These are phyloP conservation scores for Penicillium sp. DNA, from an alignment of 2,329 filamentous ascomycete genomes.

Conservation along the genomic window DNA sequence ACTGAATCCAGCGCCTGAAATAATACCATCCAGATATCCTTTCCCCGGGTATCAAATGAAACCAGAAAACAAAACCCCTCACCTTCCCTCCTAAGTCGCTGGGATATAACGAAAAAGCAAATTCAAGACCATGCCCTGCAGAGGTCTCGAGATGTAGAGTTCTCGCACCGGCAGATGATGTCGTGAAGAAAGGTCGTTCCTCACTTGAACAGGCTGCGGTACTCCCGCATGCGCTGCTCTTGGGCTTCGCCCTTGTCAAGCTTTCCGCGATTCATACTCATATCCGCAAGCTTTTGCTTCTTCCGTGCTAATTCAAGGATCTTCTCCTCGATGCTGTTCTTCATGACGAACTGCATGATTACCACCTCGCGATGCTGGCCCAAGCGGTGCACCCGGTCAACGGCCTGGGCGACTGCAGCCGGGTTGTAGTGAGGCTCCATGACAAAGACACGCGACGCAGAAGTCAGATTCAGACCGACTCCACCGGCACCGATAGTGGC, in stretches of 20 bases:
- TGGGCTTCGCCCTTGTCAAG: constrained; percentile 64
- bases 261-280: constrained; percentile 76
- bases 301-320: constrained; percentile 88
- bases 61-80: constrained; percentile 12
- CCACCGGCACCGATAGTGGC: constrained; percentile 93
- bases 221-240: constrained; percentile 65
- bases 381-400: constrained; percentile 88
- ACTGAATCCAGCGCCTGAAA: constrained; percentile 11
- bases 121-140: neutral
- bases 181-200: neutral
- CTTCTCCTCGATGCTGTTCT: constrained; percentile 87
- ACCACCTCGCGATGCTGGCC: constrained; percentile 87
- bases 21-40: constrained; percentile 15
- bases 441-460: constrained; percentile 84
- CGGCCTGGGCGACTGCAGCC: constrained; percentile 88
- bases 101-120: neutral
- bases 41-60: constrained; percentile 24
- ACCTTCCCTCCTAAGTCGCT: neutral
- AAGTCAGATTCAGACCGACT: constrained; percentile 85
- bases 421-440: constrained; percentile 99
- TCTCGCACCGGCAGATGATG: neutral
- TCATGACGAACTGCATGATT: constrained; percentile 90
- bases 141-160: neutral
- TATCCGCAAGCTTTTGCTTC: constrained; percentile 86
- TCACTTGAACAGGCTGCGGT: constrained; percentile 61